A percentile compares a stretch with the other conserved stretches of the same genome.
phyloP scores from a whole-genome alignment of 1,139 yeast genomes.

The Pichia sp. region DNA sequence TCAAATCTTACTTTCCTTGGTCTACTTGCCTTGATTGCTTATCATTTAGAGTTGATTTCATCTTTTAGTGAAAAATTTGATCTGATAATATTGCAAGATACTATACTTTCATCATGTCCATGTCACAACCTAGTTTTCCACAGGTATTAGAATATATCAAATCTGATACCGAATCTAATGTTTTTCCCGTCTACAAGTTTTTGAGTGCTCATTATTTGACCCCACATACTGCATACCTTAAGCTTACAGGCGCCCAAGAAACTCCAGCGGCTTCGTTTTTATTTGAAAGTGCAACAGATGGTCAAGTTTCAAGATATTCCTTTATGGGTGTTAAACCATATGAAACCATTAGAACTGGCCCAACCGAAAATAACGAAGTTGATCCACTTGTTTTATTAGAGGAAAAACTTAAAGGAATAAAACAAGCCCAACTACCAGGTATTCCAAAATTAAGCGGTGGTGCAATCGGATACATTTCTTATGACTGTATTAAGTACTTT shows the following conservation, averaged over 20 bases:
- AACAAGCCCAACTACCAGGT: conserved; percentile 72
- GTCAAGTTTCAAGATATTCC: conserved; percentile 81
- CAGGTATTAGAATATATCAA: conserved; percentile 10
- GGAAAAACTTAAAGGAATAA: conserved; percentile 52
- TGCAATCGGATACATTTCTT: conserved; percentile 90
- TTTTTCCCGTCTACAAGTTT: conserved; percentile 60
- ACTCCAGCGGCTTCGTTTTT: conserved; percentile 63
- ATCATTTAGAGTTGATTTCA: too few species aligned
- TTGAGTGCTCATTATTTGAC: conserved; percentile 73
- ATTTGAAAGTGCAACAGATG: conserved; percentile 82
- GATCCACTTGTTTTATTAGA: conserved; percentile 80
- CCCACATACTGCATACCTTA: conserved; percentile 84
- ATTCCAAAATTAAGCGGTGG: conserved; percentile 88
- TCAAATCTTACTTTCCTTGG: too few species aligned
- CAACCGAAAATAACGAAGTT: conserved; percentile 41
- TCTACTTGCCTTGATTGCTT: too few species aligned
- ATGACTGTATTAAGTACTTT: conserved; percentile 92
- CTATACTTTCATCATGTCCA: conserved; percentile 3
- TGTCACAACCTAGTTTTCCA: conserved; percentile 11
- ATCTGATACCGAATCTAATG: conserved; percentile 10
- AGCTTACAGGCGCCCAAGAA: conserved; percentile 66
- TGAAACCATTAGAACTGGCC: conserved; percentile 76
- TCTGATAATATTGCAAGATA: too few species aligned
- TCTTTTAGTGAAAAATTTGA: too few species aligned
- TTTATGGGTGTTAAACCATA: conserved; percentile 84